Conservation (phyloP, 345 rosid genomes). For the Arabidopsis suecica region DNA sequence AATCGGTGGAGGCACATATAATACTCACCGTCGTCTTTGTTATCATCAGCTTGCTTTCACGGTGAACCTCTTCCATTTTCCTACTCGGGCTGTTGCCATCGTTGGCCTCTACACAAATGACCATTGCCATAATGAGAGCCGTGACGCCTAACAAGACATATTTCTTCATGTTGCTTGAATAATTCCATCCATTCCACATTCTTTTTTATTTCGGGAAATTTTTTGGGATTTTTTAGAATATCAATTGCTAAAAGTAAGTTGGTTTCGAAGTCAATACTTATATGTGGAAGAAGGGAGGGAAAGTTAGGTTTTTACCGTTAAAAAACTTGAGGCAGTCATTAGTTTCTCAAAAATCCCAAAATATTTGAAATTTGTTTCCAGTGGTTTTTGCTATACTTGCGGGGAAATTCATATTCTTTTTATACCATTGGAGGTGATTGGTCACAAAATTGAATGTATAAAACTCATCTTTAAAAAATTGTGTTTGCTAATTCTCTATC, state of each 20-base stretch:
- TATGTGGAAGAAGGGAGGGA: constrained; percentile 34
- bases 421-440: constrained; percentile 27
- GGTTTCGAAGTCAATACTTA: constrained; percentile 19
- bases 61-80: constrained; percentile 25
- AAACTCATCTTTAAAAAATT: background rate
- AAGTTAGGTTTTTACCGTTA: constrained; percentile 34
- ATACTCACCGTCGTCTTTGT: constrained; percentile 45
- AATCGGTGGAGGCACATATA: constrained; percentile 73
- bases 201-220: background rate
- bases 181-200: constrained; percentile 32
- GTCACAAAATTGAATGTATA: constrained; percentile 11
- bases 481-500: background rate
- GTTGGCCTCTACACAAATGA: background rate
- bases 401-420: constrained; percentile 25
- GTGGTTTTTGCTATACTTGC: constrained; percentile 45
- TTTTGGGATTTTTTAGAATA: background rate
- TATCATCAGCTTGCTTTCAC: constrained; percentile 31
- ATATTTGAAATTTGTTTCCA: background rate
- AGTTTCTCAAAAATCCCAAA: background rate
- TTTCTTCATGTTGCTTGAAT: constrained; percentile 25
- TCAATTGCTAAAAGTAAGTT: constrained; percentile 18
- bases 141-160: constrained; percentile 18
- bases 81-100: background rate
- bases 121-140: constrained; percentile 27
- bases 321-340: constrained; percentile 38